A percentile compares a stretch with the other conserved stretches of the same genome.
Evolutionary conservation across 2,329 filamentous ascomycete species (phyloP).

Genomic region (Fusarium subtropicale): DNA sequence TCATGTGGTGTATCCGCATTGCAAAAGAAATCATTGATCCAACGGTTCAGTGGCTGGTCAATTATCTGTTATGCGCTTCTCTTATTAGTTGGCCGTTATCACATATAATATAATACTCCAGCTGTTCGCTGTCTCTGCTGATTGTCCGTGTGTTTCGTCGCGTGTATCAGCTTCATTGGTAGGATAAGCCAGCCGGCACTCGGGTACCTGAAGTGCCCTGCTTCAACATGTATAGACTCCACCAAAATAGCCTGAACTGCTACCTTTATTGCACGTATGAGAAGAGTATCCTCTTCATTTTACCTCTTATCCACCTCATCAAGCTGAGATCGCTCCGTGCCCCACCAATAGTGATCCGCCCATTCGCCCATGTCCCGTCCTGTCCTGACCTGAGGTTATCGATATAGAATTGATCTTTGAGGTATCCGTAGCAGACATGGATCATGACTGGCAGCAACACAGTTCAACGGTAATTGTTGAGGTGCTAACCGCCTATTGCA

Average conservation of each 20-base stretch:
- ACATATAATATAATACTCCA: conserved; percentile 18
- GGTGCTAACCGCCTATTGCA: conserved; percentile 9
- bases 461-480: conserved; percentile 18
- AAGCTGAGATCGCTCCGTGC: conserved; percentile 35
- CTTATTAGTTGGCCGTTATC: neutral
- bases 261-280: conserved; percentile 13
- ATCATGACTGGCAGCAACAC: conserved; percentile 7
- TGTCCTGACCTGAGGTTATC: conserved; percentile 6
- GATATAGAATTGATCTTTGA: conserved; percentile 19
- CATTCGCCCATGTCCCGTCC: conserved; percentile 2
- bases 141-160: conserved; percentile 34
- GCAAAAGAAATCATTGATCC: neutral
- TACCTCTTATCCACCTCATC: conserved; percentile 31
- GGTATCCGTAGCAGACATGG: conserved; percentile 8
- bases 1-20: conserved; percentile 18
- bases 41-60: neutral
- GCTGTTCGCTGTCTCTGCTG: conserved; percentile 17
- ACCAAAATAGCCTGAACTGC: conserved; percentile 18
- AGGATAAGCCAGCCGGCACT: conserved; percentile 2
- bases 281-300: conserved; percentile 37
- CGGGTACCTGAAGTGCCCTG: conserved; percentile 28
- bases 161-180: conserved; percentile 42
- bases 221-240: conserved; percentile 14
- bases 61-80: neutral
- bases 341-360: conserved; percentile 23